Evolutionary conservation across 345 rosid species (phyloP), one percentile per base, ranked within the genome.

Genomic region (Limnanthes douglasii): DNA sequence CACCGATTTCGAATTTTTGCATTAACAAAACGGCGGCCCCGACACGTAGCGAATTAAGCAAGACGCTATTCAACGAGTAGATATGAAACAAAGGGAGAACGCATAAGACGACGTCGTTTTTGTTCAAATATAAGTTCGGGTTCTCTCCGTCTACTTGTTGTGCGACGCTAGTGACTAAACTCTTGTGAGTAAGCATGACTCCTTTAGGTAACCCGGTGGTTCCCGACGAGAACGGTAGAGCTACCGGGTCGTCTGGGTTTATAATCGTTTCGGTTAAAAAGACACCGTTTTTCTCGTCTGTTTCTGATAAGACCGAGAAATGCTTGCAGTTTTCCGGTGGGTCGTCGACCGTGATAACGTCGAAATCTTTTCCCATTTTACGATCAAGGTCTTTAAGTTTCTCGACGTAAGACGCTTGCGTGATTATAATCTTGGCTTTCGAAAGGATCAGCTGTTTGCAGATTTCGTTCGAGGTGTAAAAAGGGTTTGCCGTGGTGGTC

Each of bases 111-210:
- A 79, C 81, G 34, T 83, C 97, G 12, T 73, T 66, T 12, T 32
- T 18, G 34, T 34, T 64, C 18, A 83, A 31, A 35, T 68, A 61
- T 3, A 88, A 51, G 30, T 88, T 88, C 3, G 97, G 95, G 41
- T 79, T 88, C 22, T 79, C 86, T 13, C 97, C 97, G 17, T 88
- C 97, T 0, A 88, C 97, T 64, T 76, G 95, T 43, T 88, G 95
- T 0, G 97, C 97, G 9, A 88, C 82, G 47, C 95, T 83, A 1
- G 93, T 88, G 26, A 76, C 59, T 42, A 88, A 41, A 57, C 90
- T 74, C 46, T 68, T 69, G 56, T 88, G 97, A 0, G 97, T 83
- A 14, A 88, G 45, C 10, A 88, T 34, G 6, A 88, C 97, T 21
- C 97, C 97, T 56, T 88, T 88, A 0, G 97, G 97, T 0, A 83